Evolutionary conservation across 768 basidiomycete species (phyloP), one percentile per base, ranked within the genome.

Genomic region (Auricularia auricula-judae): DNA sequence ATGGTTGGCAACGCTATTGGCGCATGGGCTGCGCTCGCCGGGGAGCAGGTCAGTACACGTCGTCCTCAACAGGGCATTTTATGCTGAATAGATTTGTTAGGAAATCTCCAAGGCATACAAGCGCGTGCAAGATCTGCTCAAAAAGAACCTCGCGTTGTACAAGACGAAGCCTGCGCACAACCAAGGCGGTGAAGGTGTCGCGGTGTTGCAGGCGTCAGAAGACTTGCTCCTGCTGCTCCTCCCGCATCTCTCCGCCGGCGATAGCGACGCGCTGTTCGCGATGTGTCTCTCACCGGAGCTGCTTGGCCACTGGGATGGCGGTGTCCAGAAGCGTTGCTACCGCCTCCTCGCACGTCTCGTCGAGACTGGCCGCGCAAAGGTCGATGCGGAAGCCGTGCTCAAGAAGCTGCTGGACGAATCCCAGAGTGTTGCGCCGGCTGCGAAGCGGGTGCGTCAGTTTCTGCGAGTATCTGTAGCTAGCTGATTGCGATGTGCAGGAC

Each of bases 261-360:
- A 94, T 64, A 82, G 86, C 3, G 75, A 77, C 3, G 78, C 81
- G 0, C 78, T 97, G 16, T 88, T 92, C 73, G 78, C 83, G 33
- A 75, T 87, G n/a, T 89, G 83, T 64, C 77, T 91, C n/a, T 79
- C 82, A 0, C 72, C 80, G 1, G 82, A 85, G 36, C 82, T 97
- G 29, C 78, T 98, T 4, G 82, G 83, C 63, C 86, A 85, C 69
- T 83, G 79, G 69, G 93, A 98, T 70, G 90, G 90, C 62, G 92
- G 86, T 3, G 86, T 96, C 4, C 96, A 98, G 77, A 99, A 99
- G 76, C 91, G 95, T 68, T 91, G 87, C 8, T 98, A 98, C 77
- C 89, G 96, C 71, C 86, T 89, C 18, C 80, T 98, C 16, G 80
- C 87, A 36, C 87, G 87, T 68, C 73, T 93, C 51, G 74, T 87